Percentiles rank a stretch among this genome's conserved stretches.
phyloP scores from a whole-genome alignment of 768 basidiomycete species.

The Omphalotus guepiniiformis region DNA sequence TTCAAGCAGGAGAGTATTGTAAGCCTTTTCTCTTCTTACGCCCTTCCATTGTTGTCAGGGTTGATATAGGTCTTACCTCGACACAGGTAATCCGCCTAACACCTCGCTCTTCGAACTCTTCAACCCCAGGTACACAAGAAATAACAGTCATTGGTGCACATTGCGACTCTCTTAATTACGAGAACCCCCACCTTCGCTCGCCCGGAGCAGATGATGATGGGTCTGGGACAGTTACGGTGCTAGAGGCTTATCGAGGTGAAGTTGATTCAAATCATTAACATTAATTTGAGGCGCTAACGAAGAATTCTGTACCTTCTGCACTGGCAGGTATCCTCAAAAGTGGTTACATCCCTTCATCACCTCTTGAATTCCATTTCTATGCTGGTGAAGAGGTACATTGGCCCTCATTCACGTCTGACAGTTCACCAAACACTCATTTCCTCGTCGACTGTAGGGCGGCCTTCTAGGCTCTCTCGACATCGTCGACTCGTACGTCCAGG shows the following conservation, averaged over 20 bases:
- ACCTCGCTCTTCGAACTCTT: neutral
- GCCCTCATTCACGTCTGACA: neutral
- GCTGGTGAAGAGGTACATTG: slow-evolving; percentile 25
- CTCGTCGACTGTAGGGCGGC: too few relatives aligned
- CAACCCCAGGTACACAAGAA: too few relatives aligned
- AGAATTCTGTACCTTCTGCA: neutral
- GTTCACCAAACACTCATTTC: slow-evolving; percentile 2
- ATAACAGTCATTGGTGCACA: slow-evolving; percentile 21
- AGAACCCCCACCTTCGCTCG: slow-evolving; percentile 16
- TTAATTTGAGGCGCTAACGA: neutral
- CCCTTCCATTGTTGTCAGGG: neutral
- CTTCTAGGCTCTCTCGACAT: slow-evolving; percentile 37
- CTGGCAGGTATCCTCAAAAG: slow-evolving; percentile 11
- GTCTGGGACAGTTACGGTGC: slow-evolving; percentile 25
- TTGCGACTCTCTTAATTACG: slow-evolving; percentile 22
- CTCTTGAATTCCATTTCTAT: slow-evolving; percentile 31
- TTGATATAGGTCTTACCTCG: too few relatives aligned
- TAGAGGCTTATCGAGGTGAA: slow-evolving; percentile 26
- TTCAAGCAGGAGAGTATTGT: slow-evolving; percentile 15
- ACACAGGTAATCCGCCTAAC: slow-evolving; percentile 11
- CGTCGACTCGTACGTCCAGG: slow-evolving; percentile 31
- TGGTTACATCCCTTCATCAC: slow-evolving; percentile 20
- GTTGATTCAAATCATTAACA: slow-evolving; percentile 7
- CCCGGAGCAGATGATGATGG: slow-evolving; percentile 38
- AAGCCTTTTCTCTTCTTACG: neutral